These are phyloP conservation scores for Xenosphaeropsis pyriputrescens DNA, from an alignment of 2,329 filamentous ascomycete species.

Conservation along the genomic window DNA sequence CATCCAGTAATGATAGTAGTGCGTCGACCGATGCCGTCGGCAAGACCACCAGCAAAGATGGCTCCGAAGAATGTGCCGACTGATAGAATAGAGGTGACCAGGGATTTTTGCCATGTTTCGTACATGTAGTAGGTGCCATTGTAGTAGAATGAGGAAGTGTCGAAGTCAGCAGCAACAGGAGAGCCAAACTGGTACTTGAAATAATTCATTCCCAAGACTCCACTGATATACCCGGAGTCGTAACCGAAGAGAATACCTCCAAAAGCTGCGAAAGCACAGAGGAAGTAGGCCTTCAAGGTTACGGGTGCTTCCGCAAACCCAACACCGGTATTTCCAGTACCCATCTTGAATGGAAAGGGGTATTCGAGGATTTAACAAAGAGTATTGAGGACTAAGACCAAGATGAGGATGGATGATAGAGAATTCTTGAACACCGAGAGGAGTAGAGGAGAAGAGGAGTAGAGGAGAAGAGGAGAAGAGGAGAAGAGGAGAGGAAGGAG, in stretches of 20 bases:
- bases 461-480: too few species aligned
- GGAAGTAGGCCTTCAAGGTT: constrained; percentile 52
- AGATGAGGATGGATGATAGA: too few species aligned
- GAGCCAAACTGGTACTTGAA: constrained; percentile 12
- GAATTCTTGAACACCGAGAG: too few species aligned
- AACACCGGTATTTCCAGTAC: too few species aligned
- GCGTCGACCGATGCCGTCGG: constrained; percentile 59
- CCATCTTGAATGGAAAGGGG: too few species aligned
- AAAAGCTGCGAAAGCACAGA: constrained; percentile 57
- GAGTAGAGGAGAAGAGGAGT: too few species aligned
- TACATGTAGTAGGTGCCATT: constrained; percentile 4
- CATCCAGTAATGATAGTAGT: constrained; percentile 59
- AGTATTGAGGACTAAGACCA: too few species aligned
- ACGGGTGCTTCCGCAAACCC: constrained; percentile 49
- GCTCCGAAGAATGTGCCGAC: constrained; percentile 17
- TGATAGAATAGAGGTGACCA: constrained; percentile 10
- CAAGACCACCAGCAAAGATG: constrained; percentile 58
- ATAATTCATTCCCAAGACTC: constrained; percentile 34
- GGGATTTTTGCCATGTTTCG: constrained; percentile 5
- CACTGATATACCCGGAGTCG: constrained; percentile 64
- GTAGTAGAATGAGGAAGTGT: constrained; percentile 4
- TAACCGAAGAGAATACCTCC: constrained; percentile 47
- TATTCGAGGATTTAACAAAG: too few species aligned
- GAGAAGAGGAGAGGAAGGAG: too few species aligned
- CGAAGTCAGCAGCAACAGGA: constrained; percentile 26